Evolutionary conservation across 257 asterid genomes (phyloP).

Genomic region (Jacaranda mimosifolia): DNA sequence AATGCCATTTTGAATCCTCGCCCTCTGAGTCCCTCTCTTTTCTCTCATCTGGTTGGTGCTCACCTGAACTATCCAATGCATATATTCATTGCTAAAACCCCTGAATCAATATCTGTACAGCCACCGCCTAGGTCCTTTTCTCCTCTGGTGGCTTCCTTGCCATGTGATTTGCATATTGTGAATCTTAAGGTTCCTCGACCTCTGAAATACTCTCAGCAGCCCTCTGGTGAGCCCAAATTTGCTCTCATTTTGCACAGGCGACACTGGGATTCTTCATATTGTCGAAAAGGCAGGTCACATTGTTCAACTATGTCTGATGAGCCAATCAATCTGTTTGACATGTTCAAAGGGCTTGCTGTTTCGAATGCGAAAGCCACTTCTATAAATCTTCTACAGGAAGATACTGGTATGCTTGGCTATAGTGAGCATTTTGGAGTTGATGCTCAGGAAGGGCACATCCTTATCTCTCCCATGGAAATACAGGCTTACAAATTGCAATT

Average conservation of each 20-base stretch:
- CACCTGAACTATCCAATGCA: conserved; percentile 82
- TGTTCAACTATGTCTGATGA: conserved; percentile 78
- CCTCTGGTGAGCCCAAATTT: conserved; percentile 63
- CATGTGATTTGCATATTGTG: conserved; percentile 93
- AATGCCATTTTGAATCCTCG: conserved; percentile 52
- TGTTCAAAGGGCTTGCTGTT: conserved; percentile 79
- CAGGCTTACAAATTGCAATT: conserved; percentile 90
- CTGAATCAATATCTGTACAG: conserved; percentile 84
- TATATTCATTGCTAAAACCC: conserved; percentile 76
- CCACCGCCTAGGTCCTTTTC: conserved; percentile 97
- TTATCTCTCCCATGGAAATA: conserved; percentile 94
- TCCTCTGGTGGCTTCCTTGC: conserved; percentile 76
- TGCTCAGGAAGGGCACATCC: conserved; percentile 83
- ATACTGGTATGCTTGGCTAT: conserved; percentile 82
- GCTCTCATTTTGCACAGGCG: conserved; percentile 74
- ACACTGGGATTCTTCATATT: conserved; percentile 78
- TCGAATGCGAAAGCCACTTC: conserved; percentile 73
- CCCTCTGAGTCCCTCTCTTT: conserved; percentile 81
- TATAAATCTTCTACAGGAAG: conserved; percentile 82
- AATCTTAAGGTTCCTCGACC: conserved; percentile 91
- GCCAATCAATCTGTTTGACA: conserved; percentile 72
- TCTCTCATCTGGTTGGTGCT: conserved; percentile 89
- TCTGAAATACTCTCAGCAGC: conserved; percentile 68
- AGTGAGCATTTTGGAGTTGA: conserved; percentile 72
- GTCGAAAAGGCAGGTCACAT: conserved; percentile 71